Evolutionary conservation across 2,329 filamentous ascomycete genomes (phyloP).

Genomic region (Sporothrix mexicana): DNA sequence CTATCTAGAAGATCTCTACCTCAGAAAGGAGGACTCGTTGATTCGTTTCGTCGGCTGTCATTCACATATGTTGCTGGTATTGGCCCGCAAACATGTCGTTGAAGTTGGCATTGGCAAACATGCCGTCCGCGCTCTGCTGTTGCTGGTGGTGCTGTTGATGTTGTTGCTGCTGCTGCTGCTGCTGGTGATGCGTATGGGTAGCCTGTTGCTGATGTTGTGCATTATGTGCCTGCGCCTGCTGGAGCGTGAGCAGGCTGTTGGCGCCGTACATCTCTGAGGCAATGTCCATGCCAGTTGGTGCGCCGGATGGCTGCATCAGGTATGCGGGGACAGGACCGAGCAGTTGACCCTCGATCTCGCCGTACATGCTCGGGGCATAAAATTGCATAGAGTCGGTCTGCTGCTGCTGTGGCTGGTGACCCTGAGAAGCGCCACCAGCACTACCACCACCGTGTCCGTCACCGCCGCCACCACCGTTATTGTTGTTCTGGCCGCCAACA

Average conservation of each 20-base stretch:
- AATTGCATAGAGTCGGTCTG: conserved; percentile 51
- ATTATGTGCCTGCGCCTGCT: conserved; percentile 33
- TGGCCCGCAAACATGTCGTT: conserved; percentile 30
- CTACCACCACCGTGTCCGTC: conserved; percentile 32
- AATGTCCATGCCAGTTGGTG: conserved; percentile 32
- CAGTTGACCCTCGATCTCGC: conserved; percentile 75
- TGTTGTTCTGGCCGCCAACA: conserved; percentile 1
- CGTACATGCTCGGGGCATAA: conserved; percentile 60
- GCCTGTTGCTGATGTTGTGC: conserved; percentile 32
- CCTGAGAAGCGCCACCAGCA: conserved; percentile 15
- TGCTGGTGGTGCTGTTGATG: conserved; percentile 29
- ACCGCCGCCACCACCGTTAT: conserved; percentile 39
- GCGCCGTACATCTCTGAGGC: conserved; percentile 36
- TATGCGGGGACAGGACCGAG: conserved; percentile 62
- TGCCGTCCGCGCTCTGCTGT: conserved; percentile 25
- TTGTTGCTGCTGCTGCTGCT: conserved; percentile 31
- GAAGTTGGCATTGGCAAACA: conserved; percentile 30
- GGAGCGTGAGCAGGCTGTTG: conserved; percentile 34
- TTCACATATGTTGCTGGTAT: conserved; percentile 18
- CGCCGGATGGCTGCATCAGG: conserved; percentile 35
- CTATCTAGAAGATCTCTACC: neutral
- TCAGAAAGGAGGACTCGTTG: too few species aligned
- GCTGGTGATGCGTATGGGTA: conserved; percentile 30
- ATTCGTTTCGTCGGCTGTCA: neutral
- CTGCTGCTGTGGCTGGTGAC: conserved; percentile 40